phyloP scores from a whole-genome alignment of 2,329 filamentous ascomycete genomes.

The Colletotrichum tanaceti region DNA sequence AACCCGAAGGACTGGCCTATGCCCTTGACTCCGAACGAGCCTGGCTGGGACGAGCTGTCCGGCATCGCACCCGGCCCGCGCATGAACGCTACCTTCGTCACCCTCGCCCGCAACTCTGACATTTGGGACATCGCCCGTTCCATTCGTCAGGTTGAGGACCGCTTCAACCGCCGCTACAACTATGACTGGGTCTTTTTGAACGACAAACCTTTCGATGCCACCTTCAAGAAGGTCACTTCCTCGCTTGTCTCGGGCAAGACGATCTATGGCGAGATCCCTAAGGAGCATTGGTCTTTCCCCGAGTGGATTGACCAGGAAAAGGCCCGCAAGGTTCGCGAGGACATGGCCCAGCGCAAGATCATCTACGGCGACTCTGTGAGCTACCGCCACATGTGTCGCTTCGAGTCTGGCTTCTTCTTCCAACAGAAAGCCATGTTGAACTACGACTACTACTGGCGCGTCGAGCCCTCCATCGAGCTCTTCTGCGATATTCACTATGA shows the following conservation, averaged over 20 bases:
- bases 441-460: slow-evolving; percentile 99
- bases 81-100: slow-evolving; percentile 98
- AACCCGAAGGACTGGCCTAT: slow-evolving; percentile 60
- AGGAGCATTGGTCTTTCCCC: slow-evolving; percentile 98
- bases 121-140: slow-evolving; percentile 97
- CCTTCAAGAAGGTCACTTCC: slow-evolving; percentile 91
- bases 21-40: slow-evolving; percentile 63
- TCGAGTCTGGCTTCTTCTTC: slow-evolving; percentile 99
- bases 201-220: slow-evolving; percentile 91
- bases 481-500: slow-evolving; percentile 97
- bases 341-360: slow-evolving; percentile 94
- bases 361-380: slow-evolving; percentile 98
- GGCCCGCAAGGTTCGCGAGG: slow-evolving; percentile 88
- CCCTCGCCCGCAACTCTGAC: slow-evolving; percentile 90
- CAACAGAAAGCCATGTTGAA: slow-evolving; percentile 92
- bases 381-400: slow-evolving; percentile 99
- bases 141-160: slow-evolving; percentile 95
- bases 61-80: slow-evolving; percentile 73
- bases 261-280: slow-evolving; percentile 87
- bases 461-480: slow-evolving; percentile 96
- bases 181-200: slow-evolving; percentile 99
- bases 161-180: slow-evolving; percentile 96
- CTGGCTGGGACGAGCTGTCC: slow-evolving; percentile 64
- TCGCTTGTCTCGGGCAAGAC: slow-evolving; percentile 93
- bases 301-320: slow-evolving; percentile 95